These are phyloP conservation scores for Conoideocrella luteorostrata DNA, from an alignment of 2,329 filamentous ascomycete species.

Conservation along the genomic window DNA sequence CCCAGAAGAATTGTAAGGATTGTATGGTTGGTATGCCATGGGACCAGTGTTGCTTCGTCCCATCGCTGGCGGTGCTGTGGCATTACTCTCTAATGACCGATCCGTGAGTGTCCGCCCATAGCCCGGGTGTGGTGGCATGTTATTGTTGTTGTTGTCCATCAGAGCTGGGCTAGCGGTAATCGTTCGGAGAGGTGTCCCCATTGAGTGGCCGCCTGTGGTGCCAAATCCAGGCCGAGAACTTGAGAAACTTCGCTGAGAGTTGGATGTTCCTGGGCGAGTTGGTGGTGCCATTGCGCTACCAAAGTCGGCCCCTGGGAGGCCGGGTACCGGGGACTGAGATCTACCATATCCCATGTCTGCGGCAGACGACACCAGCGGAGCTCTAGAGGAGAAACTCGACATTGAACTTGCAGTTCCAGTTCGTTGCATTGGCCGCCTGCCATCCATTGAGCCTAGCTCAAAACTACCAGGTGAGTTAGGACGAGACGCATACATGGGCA, in stretches of 20 bases:
- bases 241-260: conserved; percentile 27
- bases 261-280: conserved; percentile 28
- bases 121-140: conserved; percentile 26
- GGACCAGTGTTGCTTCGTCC: conserved; percentile 6
- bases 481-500: conserved; percentile 57
- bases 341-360: conserved; percentile 52
- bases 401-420: conserved; percentile 49
- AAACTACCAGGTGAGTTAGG: conserved; percentile 47
- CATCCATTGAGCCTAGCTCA: conserved; percentile 47
- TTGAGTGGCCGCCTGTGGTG: conserved; percentile 13
- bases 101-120: conserved; percentile 25
- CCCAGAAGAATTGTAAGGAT: conserved; percentile 17
- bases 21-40: conserved; percentile 16
- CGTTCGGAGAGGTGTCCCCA: conserved; percentile 11
- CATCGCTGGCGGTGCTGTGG: conserved; percentile 11
- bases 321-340: conserved; percentile 29
- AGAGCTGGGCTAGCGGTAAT: conserved; percentile 24
- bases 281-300: conserved; percentile 17
- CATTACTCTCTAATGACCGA: conserved; percentile 24
- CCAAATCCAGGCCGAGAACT: conserved; percentile 13
- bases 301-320: conserved; percentile 23
- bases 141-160: conserved; percentile 18
- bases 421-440: conserved; percentile 42
- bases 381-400: conserved; percentile 57
- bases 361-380: conserved; percentile 54